phyloP scores from a whole-genome alignment of 768 basidiomycete genomes.

The Chalciporus pseudorubinellus region DNA sequence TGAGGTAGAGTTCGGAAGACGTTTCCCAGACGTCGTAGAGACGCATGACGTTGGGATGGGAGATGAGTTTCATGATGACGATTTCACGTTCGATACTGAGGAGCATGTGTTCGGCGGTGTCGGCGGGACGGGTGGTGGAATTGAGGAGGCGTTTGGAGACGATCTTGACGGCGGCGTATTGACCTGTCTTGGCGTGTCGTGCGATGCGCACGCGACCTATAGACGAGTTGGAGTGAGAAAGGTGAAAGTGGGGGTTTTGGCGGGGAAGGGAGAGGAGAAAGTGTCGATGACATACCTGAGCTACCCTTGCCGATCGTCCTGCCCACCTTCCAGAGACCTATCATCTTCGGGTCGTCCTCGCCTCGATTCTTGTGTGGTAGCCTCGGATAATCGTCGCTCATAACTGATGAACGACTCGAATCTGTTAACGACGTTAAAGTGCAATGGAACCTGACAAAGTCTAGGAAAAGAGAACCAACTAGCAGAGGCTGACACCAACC shows the following conservation, averaged over 20 bases:
- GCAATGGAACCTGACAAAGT: slow-evolving; percentile 18
- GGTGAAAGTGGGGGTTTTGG: neutral
- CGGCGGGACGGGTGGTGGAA: slow-evolving; percentile 65
- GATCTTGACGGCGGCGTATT: slow-evolving; percentile 93
- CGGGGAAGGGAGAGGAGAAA: neutral
- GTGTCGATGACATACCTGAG: slow-evolving; percentile 51
- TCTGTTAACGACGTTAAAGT: slow-evolving; percentile 28
- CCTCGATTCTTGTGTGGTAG: slow-evolving; percentile 29
- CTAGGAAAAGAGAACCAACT: neutral
- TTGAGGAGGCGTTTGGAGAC: slow-evolving; percentile 72
- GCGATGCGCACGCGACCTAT: slow-evolving; percentile 89
- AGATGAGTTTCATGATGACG: slow-evolving; percentile 95
- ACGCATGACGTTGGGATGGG: slow-evolving; percentile 92
- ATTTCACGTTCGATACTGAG: slow-evolving; percentile 90
- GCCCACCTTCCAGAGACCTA: slow-evolving; percentile 82
- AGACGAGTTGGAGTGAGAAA: neutral
- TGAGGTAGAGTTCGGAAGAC: slow-evolving; percentile 80
- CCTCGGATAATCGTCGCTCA: slow-evolving; percentile 28
- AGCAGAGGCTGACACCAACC: slow-evolving; percentile 19
- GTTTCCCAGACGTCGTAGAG: slow-evolving; percentile 99
- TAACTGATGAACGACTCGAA: slow-evolving; percentile 26
- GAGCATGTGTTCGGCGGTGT: slow-evolving; percentile 72
- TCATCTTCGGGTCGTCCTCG: slow-evolving; percentile 56
- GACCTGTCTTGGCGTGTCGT: slow-evolving; percentile 81
- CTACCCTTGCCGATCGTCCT: slow-evolving; percentile 80